Evolutionary conservation across 306 rosid genomes (phyloP).

Genomic region (Malus sieversii): DNA sequence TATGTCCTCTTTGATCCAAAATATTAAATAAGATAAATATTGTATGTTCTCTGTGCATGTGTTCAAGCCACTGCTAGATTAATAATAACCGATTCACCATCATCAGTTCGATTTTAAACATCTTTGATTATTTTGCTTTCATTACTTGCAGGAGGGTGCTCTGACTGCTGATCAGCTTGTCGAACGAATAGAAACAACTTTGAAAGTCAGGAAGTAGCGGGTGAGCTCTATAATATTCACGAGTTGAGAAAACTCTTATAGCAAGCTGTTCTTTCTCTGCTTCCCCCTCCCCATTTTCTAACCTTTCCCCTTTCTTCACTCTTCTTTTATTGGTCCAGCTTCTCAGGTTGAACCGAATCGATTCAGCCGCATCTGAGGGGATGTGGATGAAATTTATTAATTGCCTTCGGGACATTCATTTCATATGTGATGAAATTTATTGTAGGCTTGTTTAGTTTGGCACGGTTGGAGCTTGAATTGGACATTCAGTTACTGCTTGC

Average conservation of each 20-base stretch:
- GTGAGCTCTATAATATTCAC: conserved; percentile 20
- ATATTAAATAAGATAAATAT: not conserved
- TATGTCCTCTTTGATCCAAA: not conserved
- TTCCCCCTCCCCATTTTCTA: not conserved
- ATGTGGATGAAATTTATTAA: not conserved
- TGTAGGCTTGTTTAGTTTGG: too few species aligned
- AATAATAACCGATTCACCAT: not conserved
- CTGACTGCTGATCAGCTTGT: conserved; percentile 60
- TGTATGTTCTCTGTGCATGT: not conserved
- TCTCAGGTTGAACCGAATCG: not conserved
- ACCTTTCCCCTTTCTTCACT: not conserved
- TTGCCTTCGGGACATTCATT: not conserved
- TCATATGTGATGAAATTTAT: not conserved
- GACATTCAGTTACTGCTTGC: too few species aligned
- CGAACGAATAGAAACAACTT: conserved; percentile 58
- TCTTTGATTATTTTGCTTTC: not conserved
- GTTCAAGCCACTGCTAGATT: not conserved
- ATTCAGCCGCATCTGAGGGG: not conserved
- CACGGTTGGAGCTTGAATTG: too few species aligned
- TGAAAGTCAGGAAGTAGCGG: conserved; percentile 56
- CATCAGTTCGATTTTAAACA: not conserved
- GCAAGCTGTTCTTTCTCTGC: not conserved
- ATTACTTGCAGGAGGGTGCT: conserved; percentile 78
- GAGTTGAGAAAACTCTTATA: not conserved
- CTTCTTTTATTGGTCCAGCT: not conserved